Percentiles rank a stretch among this genome's conserved stretches.
Evolutionary conservation across 768 basidiomycete genomes (phyloP).

Genomic region (Daedaleopsis nitida): DNA sequence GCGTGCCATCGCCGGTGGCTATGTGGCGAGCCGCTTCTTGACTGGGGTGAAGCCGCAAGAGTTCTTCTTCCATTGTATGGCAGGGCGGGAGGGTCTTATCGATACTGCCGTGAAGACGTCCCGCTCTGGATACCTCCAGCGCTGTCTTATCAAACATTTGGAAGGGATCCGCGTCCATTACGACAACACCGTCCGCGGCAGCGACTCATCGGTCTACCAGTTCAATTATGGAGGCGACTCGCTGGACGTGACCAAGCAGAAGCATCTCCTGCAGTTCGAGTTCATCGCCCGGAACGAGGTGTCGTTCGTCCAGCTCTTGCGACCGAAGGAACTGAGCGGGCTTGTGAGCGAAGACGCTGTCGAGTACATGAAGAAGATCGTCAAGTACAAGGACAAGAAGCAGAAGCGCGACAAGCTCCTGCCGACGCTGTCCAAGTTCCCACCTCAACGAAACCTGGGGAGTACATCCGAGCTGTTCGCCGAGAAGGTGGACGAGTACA

Average conservation of each 20-base stretch:
- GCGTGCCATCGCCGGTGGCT: slow-evolving; percentile 97
- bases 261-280: slow-evolving; percentile 91
- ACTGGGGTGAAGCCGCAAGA: slow-evolving; percentile 98
- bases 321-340: slow-evolving; percentile 57
- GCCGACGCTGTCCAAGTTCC: slow-evolving; percentile 75
- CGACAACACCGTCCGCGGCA: slow-evolving; percentile 96
- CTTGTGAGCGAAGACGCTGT: slow-evolving; percentile 64
- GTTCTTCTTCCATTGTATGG: slow-evolving; percentile 99
- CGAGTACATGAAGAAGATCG: slow-evolving; percentile 84
- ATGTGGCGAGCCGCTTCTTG: slow-evolving; percentile 97
- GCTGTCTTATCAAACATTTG: slow-evolving; percentile 97
- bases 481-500: slow-evolving; percentile 72
- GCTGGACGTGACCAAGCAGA: slow-evolving; percentile 96
- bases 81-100: slow-evolving; percentile 97
- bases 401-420: slow-evolving; percentile 61
- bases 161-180: slow-evolving; percentile 97
- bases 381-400: slow-evolving; percentile 61
- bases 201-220: slow-evolving; percentile 91
- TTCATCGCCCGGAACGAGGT: slow-evolving; percentile 87
- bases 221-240: slow-evolving; percentile 97
- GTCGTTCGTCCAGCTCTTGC: slow-evolving; percentile 74
- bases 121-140: slow-evolving; percentile 96
- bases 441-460: slow-evolving; percentile 80
- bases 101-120: slow-evolving; percentile 99
- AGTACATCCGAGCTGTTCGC: slow-evolving; percentile 94